Percentiles rank a stretch among this genome's conserved stretches.
Evolutionary conservation across 495 filamentous ascomycete species (phyloP).

Genomic region (Daldinia caldariorum): DNA sequence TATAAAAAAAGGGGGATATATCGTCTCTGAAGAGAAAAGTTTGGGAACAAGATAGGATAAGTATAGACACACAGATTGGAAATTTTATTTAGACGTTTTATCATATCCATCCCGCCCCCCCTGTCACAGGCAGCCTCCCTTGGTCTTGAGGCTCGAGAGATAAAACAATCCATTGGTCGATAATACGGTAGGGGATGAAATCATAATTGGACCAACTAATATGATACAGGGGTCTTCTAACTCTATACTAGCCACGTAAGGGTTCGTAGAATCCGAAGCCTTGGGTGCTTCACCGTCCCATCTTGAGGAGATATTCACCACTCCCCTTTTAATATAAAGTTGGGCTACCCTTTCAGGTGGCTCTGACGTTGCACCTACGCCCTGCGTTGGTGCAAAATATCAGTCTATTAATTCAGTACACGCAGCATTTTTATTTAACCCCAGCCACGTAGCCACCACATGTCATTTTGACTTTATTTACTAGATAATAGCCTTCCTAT

Average conservation of each 20-base stretch:
- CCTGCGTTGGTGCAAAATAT: not conserved
- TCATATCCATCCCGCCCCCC: not conserved
- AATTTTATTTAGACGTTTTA: not conserved
- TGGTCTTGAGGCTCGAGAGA: not conserved
- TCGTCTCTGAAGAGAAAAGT: not conserved
- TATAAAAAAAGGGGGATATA: not conserved
- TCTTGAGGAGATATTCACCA: no score
- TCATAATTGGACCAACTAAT: not conserved
- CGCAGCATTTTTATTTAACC: not conserved
- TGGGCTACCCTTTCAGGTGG: not conserved
- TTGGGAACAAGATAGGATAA: not conserved
- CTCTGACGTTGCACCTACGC: not conserved
- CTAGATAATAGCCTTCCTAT: not conserved
- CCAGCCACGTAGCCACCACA: not conserved
- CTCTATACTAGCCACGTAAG: no score
- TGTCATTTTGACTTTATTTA: not conserved
- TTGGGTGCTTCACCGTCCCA: not conserved
- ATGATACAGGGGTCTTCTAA: not conserved
- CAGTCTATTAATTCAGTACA: not conserved
- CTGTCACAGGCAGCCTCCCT: not conserved
- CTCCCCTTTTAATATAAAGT: not conserved
- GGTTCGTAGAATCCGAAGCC: not conserved
- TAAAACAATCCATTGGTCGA: not conserved
- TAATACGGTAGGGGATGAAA: not conserved
- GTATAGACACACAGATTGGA: not conserved